Evolutionary conservation across 2,329 filamentous ascomycete species (phyloP).

Genomic region (Penicillium sp.): DNA sequence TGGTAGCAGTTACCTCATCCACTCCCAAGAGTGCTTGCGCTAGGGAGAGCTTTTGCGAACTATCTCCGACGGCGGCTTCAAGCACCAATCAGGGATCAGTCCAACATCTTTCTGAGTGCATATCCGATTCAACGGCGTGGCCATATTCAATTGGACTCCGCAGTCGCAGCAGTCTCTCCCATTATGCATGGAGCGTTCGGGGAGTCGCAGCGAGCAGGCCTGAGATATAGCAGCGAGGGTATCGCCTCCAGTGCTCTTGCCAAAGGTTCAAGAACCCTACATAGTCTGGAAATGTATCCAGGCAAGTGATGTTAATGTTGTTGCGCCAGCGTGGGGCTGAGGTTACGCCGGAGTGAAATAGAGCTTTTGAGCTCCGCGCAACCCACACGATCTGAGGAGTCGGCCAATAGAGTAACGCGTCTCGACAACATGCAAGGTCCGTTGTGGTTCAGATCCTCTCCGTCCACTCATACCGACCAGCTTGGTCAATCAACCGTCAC

Average conservation of each 20-base stretch:
- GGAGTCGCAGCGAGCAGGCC: not conserved
- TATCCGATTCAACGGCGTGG: not conserved
- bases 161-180: not conserved
- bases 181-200: no score
- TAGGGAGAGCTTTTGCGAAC: slow-evolving; percentile 98
- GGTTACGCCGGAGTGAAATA: not conserved
- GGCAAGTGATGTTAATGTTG: not conserved
- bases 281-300: not conserved
- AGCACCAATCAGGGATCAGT: slow-evolving; percentile 99
- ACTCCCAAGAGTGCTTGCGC: slow-evolving; percentile 97
- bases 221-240: no score
- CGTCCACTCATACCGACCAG: not conserved
- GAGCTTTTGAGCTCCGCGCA: not conserved
- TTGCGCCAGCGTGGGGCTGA: not conserved
- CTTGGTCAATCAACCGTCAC: not conserved
- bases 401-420: not conserved
- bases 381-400: no score
- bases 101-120: slow-evolving; percentile 48
- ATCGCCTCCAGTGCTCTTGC: not conserved
- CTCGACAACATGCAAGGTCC: not conserved
- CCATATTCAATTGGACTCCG: not conserved
- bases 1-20: slow-evolving; percentile 96
- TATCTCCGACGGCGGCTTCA: slow-evolving; percentile 99
- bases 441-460: not conserved
- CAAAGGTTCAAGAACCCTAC: no score